Conservation (phyloP, 2,329 filamentous ascomycete genomes). For the Penicillium sp. region DNA sequence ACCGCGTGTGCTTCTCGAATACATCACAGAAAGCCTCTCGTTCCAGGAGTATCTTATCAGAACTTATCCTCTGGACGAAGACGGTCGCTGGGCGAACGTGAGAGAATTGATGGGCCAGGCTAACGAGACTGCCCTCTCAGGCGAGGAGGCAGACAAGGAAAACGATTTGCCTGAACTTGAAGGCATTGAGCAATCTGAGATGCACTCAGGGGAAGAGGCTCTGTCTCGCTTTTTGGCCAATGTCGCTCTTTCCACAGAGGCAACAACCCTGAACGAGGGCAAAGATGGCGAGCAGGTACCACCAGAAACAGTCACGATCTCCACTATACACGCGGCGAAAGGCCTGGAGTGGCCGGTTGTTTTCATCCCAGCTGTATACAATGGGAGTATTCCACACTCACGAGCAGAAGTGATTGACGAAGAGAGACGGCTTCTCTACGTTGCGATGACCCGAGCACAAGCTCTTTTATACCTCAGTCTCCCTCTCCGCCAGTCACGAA, state of each 20-base stretch:
- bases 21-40: conserved; percentile 66
- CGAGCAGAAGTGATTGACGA: conserved; percentile 84
- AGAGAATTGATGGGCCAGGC: conserved; percentile 85
- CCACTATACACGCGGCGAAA: conserved; percentile 95
- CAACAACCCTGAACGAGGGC: conserved; percentile 53
- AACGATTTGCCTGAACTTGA: conserved; percentile 69
- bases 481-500: conserved; percentile 68
- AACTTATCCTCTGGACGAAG: conserved; percentile 73
- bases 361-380: conserved; percentile 87
- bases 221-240: conserved; percentile 86
- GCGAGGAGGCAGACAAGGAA: conserved; percentile 58
- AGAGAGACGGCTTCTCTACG: conserved; percentile 86
- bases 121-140: conserved; percentile 65
- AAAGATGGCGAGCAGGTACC: conserved; percentile 56
- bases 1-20: conserved; percentile 56
- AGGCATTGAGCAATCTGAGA: conserved; percentile 65
- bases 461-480: conserved; percentile 83
- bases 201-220: conserved; percentile 61
- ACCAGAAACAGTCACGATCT: conserved; percentile 75
- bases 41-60: conserved; percentile 76
- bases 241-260: conserved; percentile 81
- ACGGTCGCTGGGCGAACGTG: conserved; percentile 83
- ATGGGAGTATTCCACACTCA: conserved; percentile 88
- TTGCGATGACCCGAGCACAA: conserved; percentile 94
- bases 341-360: conserved; percentile 96